Percentiles rank a stretch among this genome's conserved stretches.
These are phyloP conservation scores for Flaveria trinervia DNA, from an alignment of 129 eudicot genomes.

Conservation along the genomic window DNA sequence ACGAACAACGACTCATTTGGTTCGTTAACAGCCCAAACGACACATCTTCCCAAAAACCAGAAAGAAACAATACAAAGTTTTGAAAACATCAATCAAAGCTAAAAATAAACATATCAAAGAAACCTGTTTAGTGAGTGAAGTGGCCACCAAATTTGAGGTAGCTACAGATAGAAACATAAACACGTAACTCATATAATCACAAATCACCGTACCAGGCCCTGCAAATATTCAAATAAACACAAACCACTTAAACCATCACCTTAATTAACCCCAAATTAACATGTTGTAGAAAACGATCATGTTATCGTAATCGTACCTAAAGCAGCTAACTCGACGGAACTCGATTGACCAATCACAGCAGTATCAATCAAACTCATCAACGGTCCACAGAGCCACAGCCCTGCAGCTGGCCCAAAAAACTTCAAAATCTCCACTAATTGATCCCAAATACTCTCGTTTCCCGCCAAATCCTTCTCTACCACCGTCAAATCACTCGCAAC, in stretches of 20 bases:
- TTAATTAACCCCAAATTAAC: not conserved
- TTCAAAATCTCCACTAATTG: conserved; percentile 83
- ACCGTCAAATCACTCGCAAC: conserved; percentile 17
- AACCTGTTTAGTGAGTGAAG: conserved; percentile 86
- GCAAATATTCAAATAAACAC: conserved; percentile 32
- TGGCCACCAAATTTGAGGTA: conserved; percentile 94
- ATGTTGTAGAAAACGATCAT: not conserved
- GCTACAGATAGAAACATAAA: conserved; percentile 97
- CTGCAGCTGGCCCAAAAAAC: conserved; percentile 93
- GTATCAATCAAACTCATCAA: conserved; percentile 95
- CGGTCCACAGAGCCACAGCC: conserved; percentile 92
- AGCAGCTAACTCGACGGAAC: conserved; percentile 94
- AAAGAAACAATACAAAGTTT: not conserved
- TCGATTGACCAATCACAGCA: conserved; percentile 87
- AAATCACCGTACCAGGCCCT: conserved; percentile 96
- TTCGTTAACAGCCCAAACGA: not conserved
- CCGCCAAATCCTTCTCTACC: conserved; percentile 38
- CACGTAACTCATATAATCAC: conserved; percentile 78
- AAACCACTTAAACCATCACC: not conserved
- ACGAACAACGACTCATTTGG: too few species aligned
- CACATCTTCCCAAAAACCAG: not conserved
- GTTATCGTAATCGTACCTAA: conserved; percentile 47
- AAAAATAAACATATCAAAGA: not conserved
- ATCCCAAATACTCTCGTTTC: conserved; percentile 66
- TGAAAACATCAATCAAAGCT: not conserved